Percentiles rank a stretch among this genome's conserved stretches.
Conservation (phyloP, 371 early-diverging fungal genomes). For the Saksenaea vasiformis region DNA sequence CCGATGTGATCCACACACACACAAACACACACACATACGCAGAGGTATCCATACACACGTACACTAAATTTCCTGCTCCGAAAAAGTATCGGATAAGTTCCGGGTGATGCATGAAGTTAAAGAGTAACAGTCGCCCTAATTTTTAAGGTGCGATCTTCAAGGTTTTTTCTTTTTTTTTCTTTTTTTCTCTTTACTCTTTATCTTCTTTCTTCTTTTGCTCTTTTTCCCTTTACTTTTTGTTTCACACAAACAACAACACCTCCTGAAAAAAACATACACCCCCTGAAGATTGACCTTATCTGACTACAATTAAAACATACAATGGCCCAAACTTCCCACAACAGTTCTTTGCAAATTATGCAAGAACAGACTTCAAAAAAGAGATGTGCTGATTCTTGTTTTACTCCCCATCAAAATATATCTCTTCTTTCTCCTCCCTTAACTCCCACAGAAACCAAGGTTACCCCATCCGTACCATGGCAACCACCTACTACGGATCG, state of each 20-base stretch:
- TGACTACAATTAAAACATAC: slow-evolving; percentile 4
- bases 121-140: slow-evolving; percentile 12
- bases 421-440: slow-evolving; percentile 12
- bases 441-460: slow-evolving; percentile 11
- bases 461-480: slow-evolving; percentile 1
- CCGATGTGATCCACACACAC: background rate
- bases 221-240: slow-evolving; percentile 1
- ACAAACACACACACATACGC: background rate
- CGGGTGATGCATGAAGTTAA: slow-evolving; percentile 2
- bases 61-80: background rate
- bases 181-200: slow-evolving; percentile 10
- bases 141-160: slow-evolving; percentile 2
- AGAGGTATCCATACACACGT: background rate
- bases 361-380: slow-evolving; percentile 5
- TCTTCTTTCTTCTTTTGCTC: slow-evolving; percentile 13
- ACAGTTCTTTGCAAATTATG: background rate
- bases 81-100: slow-evolving; percentile 1
- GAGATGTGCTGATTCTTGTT: background rate
- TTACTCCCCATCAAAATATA: background rate
- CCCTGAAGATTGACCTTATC: slow-evolving; percentile 6
- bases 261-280: background rate
- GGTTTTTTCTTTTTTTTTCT: slow-evolving; percentile 1
- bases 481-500: background rate
- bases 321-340: slow-evolving; percentile 13
- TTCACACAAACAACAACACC: slow-evolving; percentile 1